Base-by-base conservation (phyloP, 495 filamentous ascomycete genomes). In the Cercophora samala region DNA sequence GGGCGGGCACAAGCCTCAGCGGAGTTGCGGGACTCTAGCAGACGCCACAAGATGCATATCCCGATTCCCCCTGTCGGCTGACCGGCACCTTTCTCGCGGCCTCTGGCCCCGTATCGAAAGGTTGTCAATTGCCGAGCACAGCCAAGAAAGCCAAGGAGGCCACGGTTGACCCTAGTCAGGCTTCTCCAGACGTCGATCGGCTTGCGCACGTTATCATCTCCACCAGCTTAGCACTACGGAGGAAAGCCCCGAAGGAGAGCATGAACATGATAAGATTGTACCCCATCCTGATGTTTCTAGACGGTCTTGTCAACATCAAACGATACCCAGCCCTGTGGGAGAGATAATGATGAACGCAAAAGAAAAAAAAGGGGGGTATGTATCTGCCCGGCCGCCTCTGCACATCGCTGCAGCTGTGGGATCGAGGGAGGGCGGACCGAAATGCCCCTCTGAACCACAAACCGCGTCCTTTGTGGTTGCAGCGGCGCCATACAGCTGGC, bases 111-210 rank as follows among this genome's bases (percentile, higher is more conserved):
- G 60, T 17, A 42, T 64, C 42, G 62, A 15, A 24, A 61, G 52
- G 56, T 25, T 54, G 22, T 21, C 68, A 70, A 75, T 75, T 75
- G 73, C 73, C 73, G 73, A 69, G 37, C 55, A 52, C 37, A 23
- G 59, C 42, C 37, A 51, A 26, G 54, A 61, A 32, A 52, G 61
- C 63, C 58, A 53, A 21, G 26, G 37, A 52, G 32, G 17, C 46
- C 60, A 25, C 60, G 8, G 60, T 62, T n/a, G 18, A 42, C 29
- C 60, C 29, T 5, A 18, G 26, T 29, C 24, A 62, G 60, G 24
- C 60, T 29, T 29, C 25, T 62, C 22, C 26, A 32, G 18, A 62
- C 29, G 23, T 60, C 58, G 26, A 60, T 25, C 23, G 5, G 24
- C 60, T 46, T 46, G 37, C 15, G 13, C 37, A 46, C 37, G 8